Evolutionary conservation across 208 protist species (phyloP).

Genomic region (Trypanosoma melophagium): DNA sequence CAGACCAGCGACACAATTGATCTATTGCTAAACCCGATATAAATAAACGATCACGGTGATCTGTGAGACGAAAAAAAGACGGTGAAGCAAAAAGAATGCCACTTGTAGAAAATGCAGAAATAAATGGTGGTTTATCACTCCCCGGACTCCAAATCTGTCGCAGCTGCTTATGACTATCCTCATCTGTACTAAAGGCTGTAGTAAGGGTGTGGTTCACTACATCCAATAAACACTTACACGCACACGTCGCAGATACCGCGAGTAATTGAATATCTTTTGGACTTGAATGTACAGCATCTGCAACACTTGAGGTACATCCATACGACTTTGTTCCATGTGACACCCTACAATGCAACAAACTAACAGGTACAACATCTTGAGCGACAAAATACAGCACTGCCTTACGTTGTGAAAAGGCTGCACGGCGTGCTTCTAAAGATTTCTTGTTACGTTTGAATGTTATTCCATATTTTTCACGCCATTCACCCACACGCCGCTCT

Average conservation of each 20-base stretch:
- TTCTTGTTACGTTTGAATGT: neutral
- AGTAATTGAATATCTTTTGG: conserved; percentile 17
- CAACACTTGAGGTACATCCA: conserved; percentile 6
- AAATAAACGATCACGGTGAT: conserved; percentile 42
- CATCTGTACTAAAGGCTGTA: conserved; percentile 8
- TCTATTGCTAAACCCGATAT: conserved; percentile 54
- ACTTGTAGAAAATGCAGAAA: conserved; percentile 55
- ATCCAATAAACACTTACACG: conserved; percentile 19
- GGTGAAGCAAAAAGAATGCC: conserved; percentile 56
- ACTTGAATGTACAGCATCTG: neutral
- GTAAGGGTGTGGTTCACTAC: conserved; percentile 31
- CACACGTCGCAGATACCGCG: conserved; percentile 4
- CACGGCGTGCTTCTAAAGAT: neutral
- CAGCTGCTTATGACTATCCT: conserved; percentile 6
- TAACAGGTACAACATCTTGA: conserved; percentile 42
- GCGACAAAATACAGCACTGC: conserved; percentile 56
- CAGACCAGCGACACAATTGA: conserved; percentile 32
- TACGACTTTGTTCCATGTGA: neutral
- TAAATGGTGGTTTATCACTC: conserved; percentile 20
- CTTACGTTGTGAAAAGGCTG: conserved; percentile 33
- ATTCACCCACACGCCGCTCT: conserved; percentile 9
- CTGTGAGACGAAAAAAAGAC: conserved; percentile 30
- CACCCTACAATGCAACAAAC: conserved; percentile 28
- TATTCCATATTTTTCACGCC: conserved; percentile 6
- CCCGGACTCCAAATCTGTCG: conserved; percentile 5